Base-by-base conservation (phyloP, 768 basidiomycete species). In the Lactarius indigo region DNA sequence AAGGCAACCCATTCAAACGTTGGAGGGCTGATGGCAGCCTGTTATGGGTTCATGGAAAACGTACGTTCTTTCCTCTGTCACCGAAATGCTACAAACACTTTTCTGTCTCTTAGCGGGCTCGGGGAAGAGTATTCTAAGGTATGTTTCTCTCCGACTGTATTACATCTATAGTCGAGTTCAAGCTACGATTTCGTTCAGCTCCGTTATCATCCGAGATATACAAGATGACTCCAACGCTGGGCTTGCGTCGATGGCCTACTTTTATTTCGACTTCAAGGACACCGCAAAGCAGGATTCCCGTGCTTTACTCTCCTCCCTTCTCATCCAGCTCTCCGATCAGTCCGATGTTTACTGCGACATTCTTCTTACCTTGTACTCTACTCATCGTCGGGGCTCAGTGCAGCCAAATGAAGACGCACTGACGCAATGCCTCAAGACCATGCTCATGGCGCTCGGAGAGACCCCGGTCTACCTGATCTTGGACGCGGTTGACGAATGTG, bases 101-200 rank as follows among this genome's bases (percentile, higher is more conserved):
- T 37, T 1, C 52, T 23, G 52, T 6, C 47, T 23, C 9, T 1
- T 54, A 64, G 64, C 64, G 12, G 64, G 64, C n/a, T 64, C 64
- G 28, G 64, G 64, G 0, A 64, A 64, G 12, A 64, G 20, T 59
- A 33, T 64, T 15, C 57, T 64, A 3, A 44, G 41, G 64, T 64
- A 12, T 7, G 39, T 12, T 57, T 37, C 12, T 13, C 8, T 3
- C 26, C 9, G 28, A 18, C 12, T 20, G n/a, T 5, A 8, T 15
- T 31, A 10, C 28, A 2, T 8, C 1, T 17, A 2, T 4, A 7
- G 10, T 44, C 5, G 52, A 18, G 7, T 13, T 47, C 13, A 59
- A 17, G 30, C 54, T 30, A 20, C 9, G 3, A 15, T 9, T 8
- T 39, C 15, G 30, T 5, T 23, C 18, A 64, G 64, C 8, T 59